phyloP scores from a whole-genome alignment of 345 rosid species.

The Arabidopsis suecica region DNA sequence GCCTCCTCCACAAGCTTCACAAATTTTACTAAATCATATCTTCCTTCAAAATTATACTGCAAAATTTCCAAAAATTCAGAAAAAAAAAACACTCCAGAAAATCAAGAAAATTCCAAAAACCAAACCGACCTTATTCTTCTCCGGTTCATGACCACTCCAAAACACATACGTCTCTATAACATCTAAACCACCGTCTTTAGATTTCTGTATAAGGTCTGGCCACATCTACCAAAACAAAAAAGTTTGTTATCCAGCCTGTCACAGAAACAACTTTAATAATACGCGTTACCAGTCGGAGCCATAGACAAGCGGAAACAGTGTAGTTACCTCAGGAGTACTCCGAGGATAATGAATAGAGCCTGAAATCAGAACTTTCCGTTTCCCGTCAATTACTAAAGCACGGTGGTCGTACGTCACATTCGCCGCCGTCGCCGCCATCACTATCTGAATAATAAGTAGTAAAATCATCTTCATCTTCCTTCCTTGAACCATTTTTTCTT shows the following conservation, averaged over 20 bases:
- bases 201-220: conserved; percentile 92
- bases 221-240: conserved; percentile 71
- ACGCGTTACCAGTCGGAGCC: too few species aligned
- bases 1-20: conserved; percentile 81
- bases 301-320: not conserved
- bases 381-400: conserved; percentile 78
- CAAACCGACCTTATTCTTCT: conserved; percentile 66
- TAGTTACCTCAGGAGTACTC: conserved; percentile 79
- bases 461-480: conserved; percentile 25
- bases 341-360: conserved; percentile 99
- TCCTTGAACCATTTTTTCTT: conserved; percentile 22
- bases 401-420: conserved; percentile 85
- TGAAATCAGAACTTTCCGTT: conserved; percentile 72
- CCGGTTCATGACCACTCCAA: conserved; percentile 89
- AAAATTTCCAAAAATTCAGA: not conserved
- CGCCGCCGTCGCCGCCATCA: conserved; percentile 39
- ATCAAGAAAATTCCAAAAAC: not conserved
- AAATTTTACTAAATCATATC: conserved; percentile 84
- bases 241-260: conserved; percentile 1
- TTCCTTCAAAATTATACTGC: conserved; percentile 91
- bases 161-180: conserved; percentile 92
- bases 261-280: not conserved
- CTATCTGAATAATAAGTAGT: conserved; percentile 6
- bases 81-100: not conserved
- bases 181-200: conserved; percentile 95